These are phyloP conservation scores for Russula dissimulans DNA, from an alignment of 768 basidiomycete species.

Conservation along the genomic window DNA sequence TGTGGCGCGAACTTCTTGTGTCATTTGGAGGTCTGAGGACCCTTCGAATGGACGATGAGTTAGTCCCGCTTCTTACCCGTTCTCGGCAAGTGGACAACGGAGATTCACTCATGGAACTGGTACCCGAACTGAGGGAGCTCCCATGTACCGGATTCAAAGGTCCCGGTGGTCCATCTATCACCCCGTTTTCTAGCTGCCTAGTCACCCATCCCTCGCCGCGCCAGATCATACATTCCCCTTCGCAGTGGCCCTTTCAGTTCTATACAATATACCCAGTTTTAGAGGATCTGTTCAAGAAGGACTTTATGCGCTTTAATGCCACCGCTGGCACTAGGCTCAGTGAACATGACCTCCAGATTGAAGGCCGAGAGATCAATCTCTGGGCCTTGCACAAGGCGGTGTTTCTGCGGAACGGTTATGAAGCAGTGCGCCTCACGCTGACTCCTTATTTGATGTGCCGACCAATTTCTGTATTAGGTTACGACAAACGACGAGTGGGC, in stretches of 20 bases:
- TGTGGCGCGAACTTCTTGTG: too few relatives aligned
- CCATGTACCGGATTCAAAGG: too few relatives aligned
- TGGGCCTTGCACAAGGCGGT: conserved; percentile 3
- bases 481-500: conserved; percentile 9
- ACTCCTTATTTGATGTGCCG: background rate
- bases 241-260: background rate
- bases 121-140: too few relatives aligned
- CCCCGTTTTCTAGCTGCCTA: background rate
- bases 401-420: conserved; percentile 1
- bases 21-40: too few relatives aligned
- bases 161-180: too few relatives aligned
- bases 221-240: background rate
- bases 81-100: too few relatives aligned
- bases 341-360: conserved; percentile 4
- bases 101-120: too few relatives aligned
- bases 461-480: background rate
- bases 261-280: background rate
- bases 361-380: background rate
- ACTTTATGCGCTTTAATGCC: background rate
- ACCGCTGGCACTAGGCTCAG: background rate
- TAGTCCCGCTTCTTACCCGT: too few relatives aligned
- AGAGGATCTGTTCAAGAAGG: conserved; percentile 1
- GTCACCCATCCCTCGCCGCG: background rate
- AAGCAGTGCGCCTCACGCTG: background rate
- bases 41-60: too few relatives aligned